These are phyloP conservation scores for Fagus crenata DNA, from an alignment of 306 rosid genomes.

Conservation along the genomic window DNA sequence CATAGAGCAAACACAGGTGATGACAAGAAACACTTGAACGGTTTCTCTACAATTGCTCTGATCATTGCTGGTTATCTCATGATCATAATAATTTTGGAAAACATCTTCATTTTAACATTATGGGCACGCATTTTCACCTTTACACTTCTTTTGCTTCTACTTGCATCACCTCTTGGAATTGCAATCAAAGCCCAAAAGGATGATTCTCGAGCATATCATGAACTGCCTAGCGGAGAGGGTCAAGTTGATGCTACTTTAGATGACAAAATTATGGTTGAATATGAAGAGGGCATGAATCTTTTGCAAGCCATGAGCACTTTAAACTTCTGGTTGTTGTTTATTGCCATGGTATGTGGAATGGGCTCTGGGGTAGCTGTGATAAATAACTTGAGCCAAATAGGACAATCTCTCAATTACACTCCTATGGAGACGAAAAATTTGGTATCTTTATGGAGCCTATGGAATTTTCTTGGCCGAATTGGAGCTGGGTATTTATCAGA, in stretches of 20 bases:
- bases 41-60: conserved; percentile 55
- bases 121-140: conserved; percentile 47
- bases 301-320: conserved; percentile 56
- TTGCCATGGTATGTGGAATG: conserved; percentile 77
- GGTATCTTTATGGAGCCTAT: too few species aligned
- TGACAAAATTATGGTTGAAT: conserved; percentile 11
- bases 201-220: conserved; percentile 39
- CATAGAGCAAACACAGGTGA: conserved; percentile 37
- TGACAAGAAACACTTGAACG: conserved; percentile 64
- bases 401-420: too few species aligned
- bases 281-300: conserved; percentile 51
- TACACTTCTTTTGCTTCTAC: conserved; percentile 49
- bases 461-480: too few species aligned
- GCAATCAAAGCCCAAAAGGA: conserved; percentile 53
- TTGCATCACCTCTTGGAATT: conserved; percentile 62
- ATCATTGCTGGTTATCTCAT: conserved; percentile 64
- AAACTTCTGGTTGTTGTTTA: conserved; percentile 78
- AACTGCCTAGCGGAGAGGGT: conserved; percentile 44
- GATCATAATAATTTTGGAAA: conserved; percentile 54
- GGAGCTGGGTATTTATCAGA: too few species aligned
- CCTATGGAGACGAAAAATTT: too few species aligned
- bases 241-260: conserved; percentile 30
- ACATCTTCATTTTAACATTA: conserved; percentile 43
- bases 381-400: conserved; percentile 43
- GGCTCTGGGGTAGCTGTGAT: conserved; percentile 83